Conservation (phyloP, 495 filamentous ascomycete species). For the Hamigera avellanea region DNA sequence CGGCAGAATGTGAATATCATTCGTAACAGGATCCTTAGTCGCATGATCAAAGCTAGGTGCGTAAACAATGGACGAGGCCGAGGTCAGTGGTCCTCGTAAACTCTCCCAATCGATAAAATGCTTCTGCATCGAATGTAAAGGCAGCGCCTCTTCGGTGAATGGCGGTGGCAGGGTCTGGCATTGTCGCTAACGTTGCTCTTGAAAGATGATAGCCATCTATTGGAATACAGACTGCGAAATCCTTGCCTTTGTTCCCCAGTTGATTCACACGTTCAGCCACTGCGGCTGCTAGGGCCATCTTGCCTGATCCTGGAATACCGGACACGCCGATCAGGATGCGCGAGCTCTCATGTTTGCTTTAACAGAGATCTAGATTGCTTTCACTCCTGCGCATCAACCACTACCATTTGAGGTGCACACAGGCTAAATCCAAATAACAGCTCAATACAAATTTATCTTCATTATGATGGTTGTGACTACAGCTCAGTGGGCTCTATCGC, state of each 20-base stretch:
- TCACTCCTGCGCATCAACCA: too few relatives aligned
- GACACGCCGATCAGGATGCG: constrained; percentile 1
- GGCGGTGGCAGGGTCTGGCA: constrained; percentile 58
- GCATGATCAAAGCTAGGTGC: constrained; percentile 75
- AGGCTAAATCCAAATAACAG: too few relatives aligned
- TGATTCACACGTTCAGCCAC: constrained; percentile 45
- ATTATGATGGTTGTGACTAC: too few relatives aligned
- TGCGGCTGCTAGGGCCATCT: constrained; percentile 53
- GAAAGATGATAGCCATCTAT: constrained; percentile 84
- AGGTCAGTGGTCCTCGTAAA: constrained; percentile 39
- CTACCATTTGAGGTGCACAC: too few relatives aligned
- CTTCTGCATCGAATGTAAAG: constrained; percentile 65
- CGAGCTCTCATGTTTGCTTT: not conserved
- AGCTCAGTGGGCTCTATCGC: too few relatives aligned
- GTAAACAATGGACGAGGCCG: constrained; percentile 41
- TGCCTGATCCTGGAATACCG: constrained; percentile 79
- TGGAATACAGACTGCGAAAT: constrained; percentile 42
- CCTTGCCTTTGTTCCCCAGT: too few relatives aligned
- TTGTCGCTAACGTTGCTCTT: constrained; percentile 58
- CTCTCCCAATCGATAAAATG: constrained; percentile 43
- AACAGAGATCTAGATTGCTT: not conserved
- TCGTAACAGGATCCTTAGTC: constrained; percentile 58
- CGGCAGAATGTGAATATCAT: constrained; percentile 52
- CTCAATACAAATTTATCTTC: too few relatives aligned
- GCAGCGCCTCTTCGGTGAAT: constrained; percentile 68